Percentiles rank a stretch among this genome's conserved stretches.
Evolutionary conservation across 1,284 basidiomycete species (phyloP).

Genomic region (Austropuccinia psidii): DNA sequence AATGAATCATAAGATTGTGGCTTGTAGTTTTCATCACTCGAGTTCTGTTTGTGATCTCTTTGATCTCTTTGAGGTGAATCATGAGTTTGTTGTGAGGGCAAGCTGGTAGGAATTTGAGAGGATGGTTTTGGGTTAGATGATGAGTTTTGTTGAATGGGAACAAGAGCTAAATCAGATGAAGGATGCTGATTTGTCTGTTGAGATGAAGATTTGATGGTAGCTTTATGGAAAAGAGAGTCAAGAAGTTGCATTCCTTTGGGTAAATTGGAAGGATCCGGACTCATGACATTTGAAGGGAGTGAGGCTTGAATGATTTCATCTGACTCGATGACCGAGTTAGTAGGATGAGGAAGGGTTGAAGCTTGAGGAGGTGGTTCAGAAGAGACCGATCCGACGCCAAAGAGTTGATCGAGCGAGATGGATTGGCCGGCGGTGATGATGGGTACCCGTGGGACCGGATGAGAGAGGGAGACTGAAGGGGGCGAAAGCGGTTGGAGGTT

Average conservation of each 20-base stretch:
- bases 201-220: slow-evolving; percentile 9
- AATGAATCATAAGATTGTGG: slow-evolving; percentile 1
- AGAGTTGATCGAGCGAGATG: slow-evolving; percentile 30
- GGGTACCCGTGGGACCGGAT: slow-evolving; percentile 22
- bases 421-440: slow-evolving; percentile 24
- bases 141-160: background rate
- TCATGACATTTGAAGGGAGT: slow-evolving; percentile 6
- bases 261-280: slow-evolving; percentile 28
- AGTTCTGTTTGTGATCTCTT: background rate
- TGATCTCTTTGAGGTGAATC: background rate
- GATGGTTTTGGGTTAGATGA: background rate
- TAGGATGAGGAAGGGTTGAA: slow-evolving; percentile 15
- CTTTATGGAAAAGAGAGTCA: slow-evolving; percentile 25
- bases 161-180: background rate
- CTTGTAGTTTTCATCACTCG: slow-evolving; percentile 4
- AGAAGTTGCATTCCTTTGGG: slow-evolving; percentile 29
- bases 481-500: background rate
- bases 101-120: background rate
- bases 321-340: background rate
- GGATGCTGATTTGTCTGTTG: background rate
- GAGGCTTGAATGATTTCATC: background rate
- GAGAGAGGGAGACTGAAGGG: slow-evolving; percentile 15
- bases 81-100: background rate
- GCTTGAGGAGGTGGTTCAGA: slow-evolving; percentile 18
- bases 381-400: slow-evolving; percentile 13